Conservation (phyloP, 371 early-diverging fungal species). For the Rhizopus sp. region DNA sequence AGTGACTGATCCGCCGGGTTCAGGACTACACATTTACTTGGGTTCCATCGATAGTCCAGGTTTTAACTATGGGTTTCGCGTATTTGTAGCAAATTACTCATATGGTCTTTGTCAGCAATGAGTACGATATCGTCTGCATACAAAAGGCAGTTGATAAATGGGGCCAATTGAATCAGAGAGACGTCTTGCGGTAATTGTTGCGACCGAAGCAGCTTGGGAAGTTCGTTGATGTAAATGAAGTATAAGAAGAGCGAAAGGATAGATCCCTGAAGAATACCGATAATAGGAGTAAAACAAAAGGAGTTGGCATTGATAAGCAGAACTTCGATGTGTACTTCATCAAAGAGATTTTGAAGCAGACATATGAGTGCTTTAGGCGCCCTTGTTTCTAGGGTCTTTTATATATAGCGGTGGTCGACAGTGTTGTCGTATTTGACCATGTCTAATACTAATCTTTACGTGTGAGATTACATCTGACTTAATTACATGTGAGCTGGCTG, state of each 20-base stretch:
- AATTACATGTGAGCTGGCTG: too few relatives aligned
- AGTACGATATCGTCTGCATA: constrained; percentile 29
- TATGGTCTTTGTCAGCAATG: constrained; percentile 3
- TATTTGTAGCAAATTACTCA: neutral
- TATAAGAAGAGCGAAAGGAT: constrained; percentile 25
- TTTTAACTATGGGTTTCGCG: constrained; percentile 9
- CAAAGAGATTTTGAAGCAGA: constrained; percentile 18
- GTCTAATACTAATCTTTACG: too few relatives aligned
- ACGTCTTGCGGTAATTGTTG: neutral
- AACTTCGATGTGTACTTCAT: constrained; percentile 13
- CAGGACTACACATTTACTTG: constrained; percentile 7
- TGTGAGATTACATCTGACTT: too few relatives aligned
- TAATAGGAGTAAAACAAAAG: constrained; percentile 6
- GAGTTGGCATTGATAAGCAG: constrained; percentile 8
- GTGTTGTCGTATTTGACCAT: too few relatives aligned
- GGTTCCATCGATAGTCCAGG: too few relatives aligned
- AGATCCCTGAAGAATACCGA: constrained; percentile 30
- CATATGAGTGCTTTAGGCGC: too few relatives aligned
- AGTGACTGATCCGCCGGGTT: neutral
- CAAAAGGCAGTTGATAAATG: too few relatives aligned
- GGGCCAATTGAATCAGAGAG: too few relatives aligned
- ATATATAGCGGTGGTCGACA: too few relatives aligned
- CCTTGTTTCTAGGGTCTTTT: too few relatives aligned
- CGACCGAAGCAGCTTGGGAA: constrained; percentile 27
- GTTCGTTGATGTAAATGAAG: too few relatives aligned